These are phyloP conservation scores for Leccinum subrobustum DNA, from an alignment of 1,284 basidiomycete genomes.

Conservation along the genomic window DNA sequence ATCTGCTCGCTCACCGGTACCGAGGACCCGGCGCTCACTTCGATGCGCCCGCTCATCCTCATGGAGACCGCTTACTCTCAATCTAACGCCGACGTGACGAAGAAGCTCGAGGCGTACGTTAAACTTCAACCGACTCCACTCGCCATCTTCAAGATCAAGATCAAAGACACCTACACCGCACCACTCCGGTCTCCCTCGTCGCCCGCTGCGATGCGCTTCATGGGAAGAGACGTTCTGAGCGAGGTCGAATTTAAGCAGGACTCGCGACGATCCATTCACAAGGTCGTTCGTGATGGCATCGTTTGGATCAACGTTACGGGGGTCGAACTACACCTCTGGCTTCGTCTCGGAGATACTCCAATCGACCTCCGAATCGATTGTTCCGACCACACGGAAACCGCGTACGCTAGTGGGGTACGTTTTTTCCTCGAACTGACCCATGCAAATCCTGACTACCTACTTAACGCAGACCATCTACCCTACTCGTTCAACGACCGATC, in stretches of 20 bases:
- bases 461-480: neutral
- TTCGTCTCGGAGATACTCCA: neutral
- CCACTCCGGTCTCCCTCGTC: neutral
- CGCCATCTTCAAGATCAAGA: neutral
- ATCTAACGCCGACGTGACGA: too few species aligned
- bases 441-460: neutral
- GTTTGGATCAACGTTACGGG: neutral
- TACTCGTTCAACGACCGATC: neutral
- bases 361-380: neutral
- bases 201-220: neutral
- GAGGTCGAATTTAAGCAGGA: neutral
- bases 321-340: neutral
- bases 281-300: neutral
- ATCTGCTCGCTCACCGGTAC: too few species aligned
- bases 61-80: too few species aligned
- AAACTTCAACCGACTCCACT: neutral
- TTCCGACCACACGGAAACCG: neutral
- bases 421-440: neutral
- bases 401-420: neutral
- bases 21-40: too few species aligned
- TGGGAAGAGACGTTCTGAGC: neutral
- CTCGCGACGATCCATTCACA: neutral
- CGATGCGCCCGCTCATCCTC: too few species aligned
- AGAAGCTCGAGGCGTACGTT: too few species aligned
- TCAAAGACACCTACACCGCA: neutral